Evolutionary conservation across 1,284 basidiomycete species (phyloP), one percentile per base, ranked within the genome.

Genomic region (Cutaneotrichosporon sp.): DNA sequence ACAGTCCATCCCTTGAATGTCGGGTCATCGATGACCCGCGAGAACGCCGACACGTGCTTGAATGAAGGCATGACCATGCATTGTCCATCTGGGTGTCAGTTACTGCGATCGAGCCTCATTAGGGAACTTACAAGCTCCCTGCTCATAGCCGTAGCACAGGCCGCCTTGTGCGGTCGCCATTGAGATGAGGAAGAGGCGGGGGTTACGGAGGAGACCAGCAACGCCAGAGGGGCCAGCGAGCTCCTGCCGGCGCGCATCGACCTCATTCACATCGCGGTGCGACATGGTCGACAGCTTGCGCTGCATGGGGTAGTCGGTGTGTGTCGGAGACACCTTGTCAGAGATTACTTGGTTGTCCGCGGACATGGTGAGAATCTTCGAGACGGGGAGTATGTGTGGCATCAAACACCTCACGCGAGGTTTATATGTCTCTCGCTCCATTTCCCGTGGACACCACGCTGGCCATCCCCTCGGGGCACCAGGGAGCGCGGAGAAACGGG

Each of bases 11-110:
- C 58, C 44, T 57, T 51, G 51, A 38, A 62, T 17, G 24, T 19
- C 11, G 49, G 2, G 44, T 60, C 58, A 41, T 41, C 35, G 42
- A 53, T 25, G 34, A 62, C 55, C 9, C 52, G 51, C 8, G 27
- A 1, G 39, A 62, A 62, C 2, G 46, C 55, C 5, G 29, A 35
- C 17, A 56, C 43, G 19, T 27, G 12, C 20, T 46, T 46, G 42
- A 62, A 62, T 2, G 55, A 48, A 1, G 53, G 53, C 61, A 62
- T 62, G 39, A 58, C 59, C 27, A 62, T 35, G 37, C 55, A 57
- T 37, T 62, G 58, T 19, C 55, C 59, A 45, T 58, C 41, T 9
- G 45, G 31, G n/a, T 54, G 54, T 31, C 39, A 56, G 58, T 41
- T 60, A 44, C 19, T 52, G 51, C 27, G 22, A 47, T 17, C 19